Evolutionary conservation across 331 rosid genomes (phyloP).

Genomic region (Saraca asoca): DNA sequence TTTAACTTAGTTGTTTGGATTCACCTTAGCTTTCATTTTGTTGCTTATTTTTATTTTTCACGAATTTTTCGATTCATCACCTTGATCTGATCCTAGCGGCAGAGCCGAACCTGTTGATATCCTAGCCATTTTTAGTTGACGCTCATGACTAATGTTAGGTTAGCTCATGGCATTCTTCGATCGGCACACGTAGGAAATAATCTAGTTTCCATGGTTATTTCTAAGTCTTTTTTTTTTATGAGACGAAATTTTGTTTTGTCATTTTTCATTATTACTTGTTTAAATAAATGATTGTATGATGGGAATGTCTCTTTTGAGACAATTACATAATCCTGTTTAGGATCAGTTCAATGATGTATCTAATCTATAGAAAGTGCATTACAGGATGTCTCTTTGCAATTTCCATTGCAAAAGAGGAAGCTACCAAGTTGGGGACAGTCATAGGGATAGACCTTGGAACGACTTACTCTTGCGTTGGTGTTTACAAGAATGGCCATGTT

Average conservation of each 20-base stretch:
- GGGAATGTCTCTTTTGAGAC: not conserved
- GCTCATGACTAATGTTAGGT: not conserved
- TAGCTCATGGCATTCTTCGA: not conserved
- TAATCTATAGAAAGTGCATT: constrained; percentile 2
- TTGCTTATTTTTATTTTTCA: not conserved
- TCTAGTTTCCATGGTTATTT: not conserved
- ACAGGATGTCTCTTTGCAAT: constrained; percentile 76
- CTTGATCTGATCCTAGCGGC: not conserved
- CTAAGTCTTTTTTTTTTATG: not conserved
- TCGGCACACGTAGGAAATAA: too few relatives aligned
- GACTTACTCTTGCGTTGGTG: constrained; percentile 92
- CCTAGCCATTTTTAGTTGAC: not conserved
- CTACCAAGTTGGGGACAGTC: constrained; percentile 79
- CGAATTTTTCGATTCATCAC: not conserved
- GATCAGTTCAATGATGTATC: not conserved
- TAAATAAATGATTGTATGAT: too few relatives aligned
- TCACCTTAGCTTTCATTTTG: not conserved
- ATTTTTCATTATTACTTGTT: not conserved
- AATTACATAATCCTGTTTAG: not conserved
- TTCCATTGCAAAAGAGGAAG: constrained; percentile 87
- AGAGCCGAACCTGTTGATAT: constrained; percentile 31
- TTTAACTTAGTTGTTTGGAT: not conserved
- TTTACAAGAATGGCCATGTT: constrained; percentile 85
- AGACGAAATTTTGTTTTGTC: not conserved
- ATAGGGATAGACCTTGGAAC: constrained; percentile 94